These are phyloP conservation scores for Mycocalia duriaeana DNA, from an alignment of 1,284 basidiomycete genomes.

Conservation along the genomic window DNA sequence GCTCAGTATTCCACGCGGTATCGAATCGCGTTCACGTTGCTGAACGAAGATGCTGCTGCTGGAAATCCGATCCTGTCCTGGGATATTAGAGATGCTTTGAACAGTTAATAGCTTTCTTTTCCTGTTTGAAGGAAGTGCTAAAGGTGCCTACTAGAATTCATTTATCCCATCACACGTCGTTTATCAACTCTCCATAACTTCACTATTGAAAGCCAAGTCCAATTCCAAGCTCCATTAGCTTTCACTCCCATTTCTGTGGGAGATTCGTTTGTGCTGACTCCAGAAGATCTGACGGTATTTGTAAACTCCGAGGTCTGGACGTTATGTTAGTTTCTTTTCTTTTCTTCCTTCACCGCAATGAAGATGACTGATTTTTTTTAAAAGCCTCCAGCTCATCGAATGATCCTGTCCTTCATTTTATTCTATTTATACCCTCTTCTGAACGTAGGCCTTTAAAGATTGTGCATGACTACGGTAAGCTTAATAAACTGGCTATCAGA, in stretches of 20 bases:
- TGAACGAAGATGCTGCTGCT: slow-evolving; percentile 83
- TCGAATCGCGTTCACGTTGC: slow-evolving; percentile 75
- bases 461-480: slow-evolving; percentile 51
- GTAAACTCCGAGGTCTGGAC: slow-evolving; percentile 96
- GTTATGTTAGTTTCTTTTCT: slow-evolving; percentile 53
- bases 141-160: slow-evolving; percentile 49
- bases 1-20: slow-evolving; percentile 76
- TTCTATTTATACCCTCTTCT: slow-evolving; percentile 83
- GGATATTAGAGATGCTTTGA: slow-evolving; percentile 65
- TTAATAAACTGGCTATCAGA: background rate
- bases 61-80: slow-evolving; percentile 62
- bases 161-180: slow-evolving; percentile 60
- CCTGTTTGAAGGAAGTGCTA: slow-evolving; percentile 8
- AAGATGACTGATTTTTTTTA: slow-evolving; percentile 2
- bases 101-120: slow-evolving; percentile 49
- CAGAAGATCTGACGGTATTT: slow-evolving; percentile 85
- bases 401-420: slow-evolving; percentile 89
- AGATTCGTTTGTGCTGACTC: slow-evolving; percentile 54
- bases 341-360: background rate
- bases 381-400: slow-evolving; percentile 79
- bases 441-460: slow-evolving; percentile 69
- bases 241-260: slow-evolving; percentile 57
- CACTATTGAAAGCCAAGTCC: slow-evolving; percentile 90
- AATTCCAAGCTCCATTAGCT: slow-evolving; percentile 86
- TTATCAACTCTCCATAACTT: slow-evolving; percentile 80